Evolutionary conservation across 257 asterid species (phyloP).

Genomic region (Catharanthus roseus): DNA sequence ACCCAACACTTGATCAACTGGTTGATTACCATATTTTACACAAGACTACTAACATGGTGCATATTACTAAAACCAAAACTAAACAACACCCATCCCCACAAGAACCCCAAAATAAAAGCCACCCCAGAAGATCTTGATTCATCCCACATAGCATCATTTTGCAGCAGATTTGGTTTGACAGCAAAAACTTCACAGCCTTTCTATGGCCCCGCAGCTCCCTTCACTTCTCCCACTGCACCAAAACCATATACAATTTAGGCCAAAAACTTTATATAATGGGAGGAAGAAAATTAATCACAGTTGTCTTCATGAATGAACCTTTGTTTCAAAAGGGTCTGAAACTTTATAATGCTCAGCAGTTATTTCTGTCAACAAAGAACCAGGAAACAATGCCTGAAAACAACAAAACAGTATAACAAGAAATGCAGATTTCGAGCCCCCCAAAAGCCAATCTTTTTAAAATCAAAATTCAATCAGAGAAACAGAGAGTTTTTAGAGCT

Average conservation of each 20-base stretch:
- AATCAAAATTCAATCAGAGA: background rate
- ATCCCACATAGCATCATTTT: background rate
- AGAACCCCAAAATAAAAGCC: too few relatives aligned
- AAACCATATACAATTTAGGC: background rate
- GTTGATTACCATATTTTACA: too few relatives aligned
- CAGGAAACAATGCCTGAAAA: conserved; percentile 16
- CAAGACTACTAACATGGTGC: too few relatives aligned
- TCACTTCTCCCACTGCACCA: background rate
- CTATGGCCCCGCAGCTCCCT: too few relatives aligned
- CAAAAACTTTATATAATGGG: background rate
- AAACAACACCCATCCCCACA: too few relatives aligned
- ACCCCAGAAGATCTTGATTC: background rate
- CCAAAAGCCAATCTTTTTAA: background rate
- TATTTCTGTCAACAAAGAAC: conserved; percentile 15
- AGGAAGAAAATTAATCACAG: background rate
- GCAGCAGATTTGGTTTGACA: too few relatives aligned
- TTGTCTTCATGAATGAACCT: background rate
- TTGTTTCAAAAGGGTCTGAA: background rate
- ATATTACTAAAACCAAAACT: background rate
- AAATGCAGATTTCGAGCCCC: background rate
- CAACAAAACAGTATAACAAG: background rate
- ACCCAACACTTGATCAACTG: too few relatives aligned
- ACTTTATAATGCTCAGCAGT: conserved; percentile 2
- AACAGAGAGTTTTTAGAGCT: background rate
- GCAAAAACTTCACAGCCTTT: too few relatives aligned